phyloP scores from a whole-genome alignment of 495 filamentous ascomycete genomes.

The Aspergillus ostianus region DNA sequence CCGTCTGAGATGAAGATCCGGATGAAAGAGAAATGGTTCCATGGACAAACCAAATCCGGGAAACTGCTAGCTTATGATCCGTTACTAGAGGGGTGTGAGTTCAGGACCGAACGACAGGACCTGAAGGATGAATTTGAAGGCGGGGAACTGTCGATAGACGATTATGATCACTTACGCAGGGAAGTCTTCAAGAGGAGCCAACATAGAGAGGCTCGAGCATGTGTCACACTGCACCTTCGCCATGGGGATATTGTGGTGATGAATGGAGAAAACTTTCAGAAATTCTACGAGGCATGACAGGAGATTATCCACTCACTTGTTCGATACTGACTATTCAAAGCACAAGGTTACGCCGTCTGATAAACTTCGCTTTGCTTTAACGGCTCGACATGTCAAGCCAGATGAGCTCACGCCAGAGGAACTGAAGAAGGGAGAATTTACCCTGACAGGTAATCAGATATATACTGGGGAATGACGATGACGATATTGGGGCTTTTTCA shows the following conservation, averaged over 20 bases:
- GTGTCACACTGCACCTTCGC: constrained; percentile 47
- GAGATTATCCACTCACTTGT: not conserved
- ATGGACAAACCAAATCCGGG: constrained; percentile 35
- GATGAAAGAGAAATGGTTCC: constrained; percentile 59
- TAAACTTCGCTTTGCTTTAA: constrained; percentile 64
- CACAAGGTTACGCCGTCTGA: constrained; percentile 59
- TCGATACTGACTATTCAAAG: constrained; percentile 38
- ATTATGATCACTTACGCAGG: constrained; percentile 21
- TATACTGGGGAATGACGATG: constrained; percentile 34
- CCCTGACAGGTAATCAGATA: constrained; percentile 24
- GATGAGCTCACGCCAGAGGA: constrained; percentile 22
- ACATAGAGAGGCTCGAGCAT: constrained; percentile 15
- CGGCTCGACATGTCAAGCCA: constrained; percentile 35
- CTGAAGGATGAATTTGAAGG: constrained; percentile 33
- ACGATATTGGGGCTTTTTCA: too few species aligned
- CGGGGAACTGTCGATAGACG: constrained; percentile 18
- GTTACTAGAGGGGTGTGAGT: constrained; percentile 37
- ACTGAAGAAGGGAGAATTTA: constrained; percentile 28
- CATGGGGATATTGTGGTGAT: constrained; percentile 86
- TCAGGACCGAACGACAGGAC: constrained; percentile 32
- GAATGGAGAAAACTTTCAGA: constrained; percentile 71
- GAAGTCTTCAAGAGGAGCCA: constrained; percentile 13
- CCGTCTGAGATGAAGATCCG: constrained; percentile 67
- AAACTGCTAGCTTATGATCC: constrained; percentile 23
- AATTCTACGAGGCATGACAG: constrained; percentile 64